phyloP scores from a whole-genome alignment of 192 early-diverging fungal genomes.

The Coemansia sp. region DNA sequence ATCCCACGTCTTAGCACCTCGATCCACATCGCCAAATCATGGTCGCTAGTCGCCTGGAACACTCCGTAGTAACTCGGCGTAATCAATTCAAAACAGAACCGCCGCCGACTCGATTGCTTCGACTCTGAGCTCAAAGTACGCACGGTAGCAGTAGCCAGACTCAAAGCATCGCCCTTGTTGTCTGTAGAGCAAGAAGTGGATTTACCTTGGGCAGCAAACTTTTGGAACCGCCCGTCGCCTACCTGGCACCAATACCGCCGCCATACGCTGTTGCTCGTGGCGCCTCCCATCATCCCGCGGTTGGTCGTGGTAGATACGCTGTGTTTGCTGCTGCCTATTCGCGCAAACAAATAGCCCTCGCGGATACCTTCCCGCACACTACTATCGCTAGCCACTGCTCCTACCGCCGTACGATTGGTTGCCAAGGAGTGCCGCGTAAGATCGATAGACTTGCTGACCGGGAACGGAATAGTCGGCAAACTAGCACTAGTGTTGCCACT shows the following conservation, averaged over 20 bases:
- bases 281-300: slow-evolving; percentile 24
- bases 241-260: slow-evolving; percentile 52
- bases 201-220: slow-evolving; percentile 18
- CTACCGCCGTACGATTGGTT: neutral
- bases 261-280: slow-evolving; percentile 29
- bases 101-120: slow-evolving; percentile 48
- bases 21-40: slow-evolving; percentile 73
- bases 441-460: slow-evolving; percentile 18
- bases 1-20: slow-evolving; percentile 55
- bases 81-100: slow-evolving; percentile 82
- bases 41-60: slow-evolving; percentile 72
- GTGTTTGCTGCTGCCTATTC: slow-evolving; percentile 14
- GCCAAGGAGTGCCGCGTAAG: slow-evolving; percentile 15
- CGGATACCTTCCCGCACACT: slow-evolving; percentile 24
- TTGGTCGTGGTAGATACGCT: slow-evolving; percentile 15
- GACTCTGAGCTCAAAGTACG: slow-evolving; percentile 33
- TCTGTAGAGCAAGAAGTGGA: neutral
- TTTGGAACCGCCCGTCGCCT: slow-evolving; percentile 37
- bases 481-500: neutral
- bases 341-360: slow-evolving; percentile 47
- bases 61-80: slow-evolving; percentile 71
- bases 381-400: neutral
- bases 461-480: slow-evolving; percentile 7
- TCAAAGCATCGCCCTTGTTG: slow-evolving; percentile 27
- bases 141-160: slow-evolving; percentile 41